Evolutionary conservation across 202 grass and related monocot genomes (phyloP).

Genomic region (Elaeis oleifera): DNA sequence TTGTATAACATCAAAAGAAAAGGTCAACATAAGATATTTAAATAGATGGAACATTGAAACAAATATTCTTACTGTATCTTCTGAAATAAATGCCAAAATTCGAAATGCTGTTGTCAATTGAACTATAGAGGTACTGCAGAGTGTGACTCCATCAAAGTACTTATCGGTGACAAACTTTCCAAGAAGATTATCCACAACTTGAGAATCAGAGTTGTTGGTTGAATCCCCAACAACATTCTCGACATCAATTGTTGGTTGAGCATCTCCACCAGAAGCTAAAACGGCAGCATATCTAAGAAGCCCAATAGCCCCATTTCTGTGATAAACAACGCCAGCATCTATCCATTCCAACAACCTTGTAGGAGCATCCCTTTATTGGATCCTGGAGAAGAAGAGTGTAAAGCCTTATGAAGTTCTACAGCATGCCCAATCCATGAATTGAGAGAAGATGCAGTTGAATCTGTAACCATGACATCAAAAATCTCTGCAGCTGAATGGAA

Average conservation of each 20-base stretch:
- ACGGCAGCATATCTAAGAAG: constrained; percentile 88
- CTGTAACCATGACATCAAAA: constrained; percentile 91
- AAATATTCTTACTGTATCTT: constrained; percentile 55
- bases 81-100: constrained; percentile 92
- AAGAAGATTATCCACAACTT: constrained; percentile 86
- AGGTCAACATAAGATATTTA: constrained; percentile 9
- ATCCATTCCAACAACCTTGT: constrained; percentile 95
- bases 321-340: constrained; percentile 95
- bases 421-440: constrained; percentile 86
- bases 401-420: constrained; percentile 85
- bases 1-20: background rate
- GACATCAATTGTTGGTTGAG: constrained; percentile 88
- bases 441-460: constrained; percentile 79
- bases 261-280: constrained; percentile 88
- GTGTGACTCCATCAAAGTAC: constrained; percentile 72
- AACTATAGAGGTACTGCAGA: constrained; percentile 73
- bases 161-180: constrained; percentile 84
- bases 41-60: background rate
- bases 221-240: constrained; percentile 87
- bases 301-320: constrained; percentile 79
- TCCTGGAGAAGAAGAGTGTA: constrained; percentile 84
- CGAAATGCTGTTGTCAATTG: constrained; percentile 86
- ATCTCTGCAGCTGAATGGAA: constrained; percentile 89
- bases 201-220: constrained; percentile 63
- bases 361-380: constrained; percentile 94